These are phyloP conservation scores for Triticum timopheevii DNA, from an alignment of 176 grass and related monocot species.

Conservation along the genomic window DNA sequence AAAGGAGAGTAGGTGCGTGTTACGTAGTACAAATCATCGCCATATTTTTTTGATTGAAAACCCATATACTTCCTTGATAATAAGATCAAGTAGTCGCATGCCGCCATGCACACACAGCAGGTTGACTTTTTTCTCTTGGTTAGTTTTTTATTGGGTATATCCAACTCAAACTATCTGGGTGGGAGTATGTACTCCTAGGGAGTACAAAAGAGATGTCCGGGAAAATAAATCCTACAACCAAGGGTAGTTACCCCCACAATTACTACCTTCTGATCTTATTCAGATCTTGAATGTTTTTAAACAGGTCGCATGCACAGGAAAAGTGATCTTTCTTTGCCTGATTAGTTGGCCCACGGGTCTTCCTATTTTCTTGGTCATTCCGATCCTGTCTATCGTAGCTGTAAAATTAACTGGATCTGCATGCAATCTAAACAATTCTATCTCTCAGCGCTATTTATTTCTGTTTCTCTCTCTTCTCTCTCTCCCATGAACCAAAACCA, in stretches of 20 bases:
- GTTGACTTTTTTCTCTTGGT: too few relatives aligned
- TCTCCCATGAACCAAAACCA: not conserved
- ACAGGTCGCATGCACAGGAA: not conserved
- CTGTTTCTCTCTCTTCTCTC: not conserved
- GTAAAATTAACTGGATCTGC: not conserved
- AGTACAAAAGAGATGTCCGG: too few relatives aligned
- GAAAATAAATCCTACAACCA: not conserved
- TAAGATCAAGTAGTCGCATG: too few relatives aligned
- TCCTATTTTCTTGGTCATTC: not conserved
- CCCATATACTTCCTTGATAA: too few relatives aligned
- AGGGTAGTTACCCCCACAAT: not conserved
- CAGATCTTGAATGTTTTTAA: not conserved
- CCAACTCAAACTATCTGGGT: too few relatives aligned
- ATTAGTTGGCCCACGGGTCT: not conserved
- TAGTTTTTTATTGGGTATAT: too few relatives aligned
- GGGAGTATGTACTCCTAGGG: too few relatives aligned
- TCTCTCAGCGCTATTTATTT: not conserved
- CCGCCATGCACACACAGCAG: too few relatives aligned
- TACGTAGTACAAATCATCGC: too few relatives aligned
- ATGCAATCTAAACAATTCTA: not conserved
- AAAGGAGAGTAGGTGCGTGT: too few relatives aligned
- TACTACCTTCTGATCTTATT: not conserved
- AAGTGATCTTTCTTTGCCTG: not conserved
- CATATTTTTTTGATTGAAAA: too few relatives aligned
- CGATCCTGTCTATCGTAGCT: not conserved